Base-by-base conservation (phyloP, 768 basidiomycete species). In the Leccinum arenicola region DNA sequence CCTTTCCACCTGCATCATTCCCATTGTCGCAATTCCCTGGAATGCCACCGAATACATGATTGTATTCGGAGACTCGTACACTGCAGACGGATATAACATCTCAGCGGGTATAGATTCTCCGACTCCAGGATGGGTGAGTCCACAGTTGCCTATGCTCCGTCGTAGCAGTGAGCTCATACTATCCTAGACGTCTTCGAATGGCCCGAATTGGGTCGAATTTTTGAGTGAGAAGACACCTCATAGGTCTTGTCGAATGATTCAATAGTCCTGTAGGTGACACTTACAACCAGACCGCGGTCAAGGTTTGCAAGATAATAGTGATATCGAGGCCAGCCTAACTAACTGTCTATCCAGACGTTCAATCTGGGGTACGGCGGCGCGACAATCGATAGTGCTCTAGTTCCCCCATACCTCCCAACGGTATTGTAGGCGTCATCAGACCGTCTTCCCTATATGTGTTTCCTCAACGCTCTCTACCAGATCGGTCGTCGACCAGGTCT, bases 341-440 rank as follows among this genome's bases (percentile, higher is more conserved):
- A 9, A 17, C 5, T 33, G n/a, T 8, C 43, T 45, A 36, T 47
- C 21, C 75, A 84, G 64, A 85, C 83, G 0, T 89, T 85, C 70
- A 84, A 88, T 73, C 83, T 83, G 60, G 88, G 87, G 0, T 84
- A 81, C 56, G 84, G 86, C 23, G 87, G 84, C 29, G 87, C 85
- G 23, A 87, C 85, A 29, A 87, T 87, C 59, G 79, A 88, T 63
- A 74, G 80, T 6, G 76, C 64, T 31, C 78, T 88, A 35, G 86
- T 88, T 36, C 61, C 76, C 3, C 84, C 85, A 5, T 84, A 78
- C 63, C 60, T 65, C 38, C 76, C 84, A 0, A 80, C 78, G 1
- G 82, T 86, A 14, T 70, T 82, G 50, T 83, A 79, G 10, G 68
- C 86, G 79, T 25, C 29, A 52, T 54, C 6, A n/a, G 29, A 36